A percentile compares a stretch with the other conserved stretches of the same genome.
These are phyloP conservation scores for Gynandropsis gynandra DNA, from an alignment of 345 rosid species.

Conservation along the genomic window DNA sequence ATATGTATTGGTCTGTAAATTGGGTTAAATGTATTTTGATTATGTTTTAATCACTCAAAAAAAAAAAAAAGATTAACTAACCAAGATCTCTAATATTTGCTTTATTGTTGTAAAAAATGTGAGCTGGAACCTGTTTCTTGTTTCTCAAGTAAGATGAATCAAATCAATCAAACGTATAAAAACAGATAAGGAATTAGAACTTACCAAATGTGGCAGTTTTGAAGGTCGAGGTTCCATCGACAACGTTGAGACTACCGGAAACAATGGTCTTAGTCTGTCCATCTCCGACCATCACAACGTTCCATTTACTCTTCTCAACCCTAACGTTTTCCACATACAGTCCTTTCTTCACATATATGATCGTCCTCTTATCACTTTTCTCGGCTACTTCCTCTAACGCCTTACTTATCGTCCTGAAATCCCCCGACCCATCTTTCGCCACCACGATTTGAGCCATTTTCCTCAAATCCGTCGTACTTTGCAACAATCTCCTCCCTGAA, in stretches of 20 bases:
- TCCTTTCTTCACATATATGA: constrained; percentile 76
- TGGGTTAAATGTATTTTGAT: too few species aligned
- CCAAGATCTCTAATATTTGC: too few species aligned
- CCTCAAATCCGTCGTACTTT: constrained; percentile 34
- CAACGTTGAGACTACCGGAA: constrained; percentile 43
- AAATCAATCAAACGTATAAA: background rate
- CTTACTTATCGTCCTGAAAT: constrained; percentile 50
- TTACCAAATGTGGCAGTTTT: constrained; percentile 60
- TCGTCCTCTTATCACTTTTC: constrained; percentile 39
- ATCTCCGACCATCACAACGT: constrained; percentile 68
- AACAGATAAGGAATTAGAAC: background rate
- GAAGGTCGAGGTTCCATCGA: constrained; percentile 80
- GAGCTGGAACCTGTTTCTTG: background rate
- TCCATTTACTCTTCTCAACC: constrained; percentile 65
- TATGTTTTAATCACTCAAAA: too few species aligned
- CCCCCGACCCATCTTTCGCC: constrained; percentile 61
- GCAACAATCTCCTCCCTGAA: constrained; percentile 29
- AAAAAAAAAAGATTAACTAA: too few species aligned
- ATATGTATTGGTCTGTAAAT: too few species aligned
- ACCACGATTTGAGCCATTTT: constrained; percentile 49
- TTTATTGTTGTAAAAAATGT: too few species aligned
- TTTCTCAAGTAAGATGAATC: background rate
- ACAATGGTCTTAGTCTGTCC: constrained; percentile 59
- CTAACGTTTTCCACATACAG: constrained; percentile 51
- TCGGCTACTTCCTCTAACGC: constrained; percentile 51